Conservation (phyloP, 1,284 basidiomycete genomes). For the Puccinia horiana region DNA sequence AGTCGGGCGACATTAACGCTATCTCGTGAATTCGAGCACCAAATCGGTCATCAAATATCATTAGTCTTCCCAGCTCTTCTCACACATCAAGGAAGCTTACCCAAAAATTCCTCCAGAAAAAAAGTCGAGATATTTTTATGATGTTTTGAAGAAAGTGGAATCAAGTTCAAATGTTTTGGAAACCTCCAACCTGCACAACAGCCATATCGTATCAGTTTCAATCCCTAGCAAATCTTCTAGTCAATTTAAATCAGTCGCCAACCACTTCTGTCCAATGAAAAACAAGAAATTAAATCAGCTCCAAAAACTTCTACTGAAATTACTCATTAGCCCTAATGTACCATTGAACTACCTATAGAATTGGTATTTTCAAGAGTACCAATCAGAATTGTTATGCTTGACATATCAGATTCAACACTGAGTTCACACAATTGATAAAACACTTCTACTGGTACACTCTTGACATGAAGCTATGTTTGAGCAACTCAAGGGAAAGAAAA, state of each 20-base stretch:
- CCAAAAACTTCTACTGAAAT: constrained; percentile 14
- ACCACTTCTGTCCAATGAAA: not conserved
- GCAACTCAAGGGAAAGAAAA: not conserved
- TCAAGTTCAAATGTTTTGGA: not conserved
- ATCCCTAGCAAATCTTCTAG: not conserved
- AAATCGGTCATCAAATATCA: not conserved
- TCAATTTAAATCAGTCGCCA: not conserved
- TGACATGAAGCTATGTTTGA: not conserved
- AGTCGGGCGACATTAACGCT: too few species aligned
- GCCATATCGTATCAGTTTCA: not conserved
- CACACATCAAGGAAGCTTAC: not conserved
- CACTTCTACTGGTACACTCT: constrained; percentile 17
- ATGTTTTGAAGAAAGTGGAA: not conserved
- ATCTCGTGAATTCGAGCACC: too few species aligned
- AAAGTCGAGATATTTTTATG: not conserved
- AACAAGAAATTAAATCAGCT: not conserved
- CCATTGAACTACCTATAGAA: not conserved
- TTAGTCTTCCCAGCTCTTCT: not conserved
- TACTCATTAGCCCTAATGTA: constrained; percentile 13
- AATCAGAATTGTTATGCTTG: not conserved
- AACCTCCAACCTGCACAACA: not conserved
- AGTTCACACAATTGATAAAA: not conserved
- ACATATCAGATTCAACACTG: not conserved
- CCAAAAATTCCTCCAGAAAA: not conserved
- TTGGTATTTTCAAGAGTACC: constrained; percentile 32